Conservation (phyloP, 148 eudicot species). For the Selenicereus undatus region DNA sequence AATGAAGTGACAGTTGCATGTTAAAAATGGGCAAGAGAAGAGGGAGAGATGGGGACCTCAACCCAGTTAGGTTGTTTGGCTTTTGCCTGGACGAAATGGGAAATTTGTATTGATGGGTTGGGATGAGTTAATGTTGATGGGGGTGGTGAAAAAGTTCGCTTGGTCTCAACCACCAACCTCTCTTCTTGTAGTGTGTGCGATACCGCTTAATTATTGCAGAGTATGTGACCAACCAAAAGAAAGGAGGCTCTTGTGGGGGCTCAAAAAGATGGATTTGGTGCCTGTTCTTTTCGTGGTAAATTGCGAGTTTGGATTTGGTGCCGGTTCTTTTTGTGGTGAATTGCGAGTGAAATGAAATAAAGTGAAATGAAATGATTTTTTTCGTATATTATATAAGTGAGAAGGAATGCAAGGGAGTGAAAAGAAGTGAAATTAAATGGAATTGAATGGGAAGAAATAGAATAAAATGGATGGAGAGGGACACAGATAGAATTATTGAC, state of each 20-base stretch:
- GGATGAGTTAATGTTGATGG: background rate
- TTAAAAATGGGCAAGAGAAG: background rate
- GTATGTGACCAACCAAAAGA: constrained; percentile 8
- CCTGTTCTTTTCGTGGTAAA: too few species aligned
- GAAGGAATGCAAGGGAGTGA: too few species aligned
- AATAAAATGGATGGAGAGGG: too few species aligned
- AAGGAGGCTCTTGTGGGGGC: background rate
- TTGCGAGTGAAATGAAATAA: too few species aligned
- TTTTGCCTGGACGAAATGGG: background rate
- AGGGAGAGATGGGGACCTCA: background rate
- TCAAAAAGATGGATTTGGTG: too few species aligned
- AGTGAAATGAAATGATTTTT: too few species aligned
- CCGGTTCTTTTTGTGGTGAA: too few species aligned
- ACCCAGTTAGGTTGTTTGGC: background rate
- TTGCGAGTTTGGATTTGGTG: too few species aligned
- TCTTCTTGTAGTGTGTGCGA: background rate
- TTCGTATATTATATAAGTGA: too few species aligned
- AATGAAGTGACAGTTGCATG: background rate
- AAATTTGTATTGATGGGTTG: background rate
- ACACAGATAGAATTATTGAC: too few species aligned
- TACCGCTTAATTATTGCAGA: constrained; percentile 10
- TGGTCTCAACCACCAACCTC: constrained; percentile 12
- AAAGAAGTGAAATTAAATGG: too few species aligned
- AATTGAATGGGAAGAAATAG: too few species aligned
- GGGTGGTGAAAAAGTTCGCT: background rate